Evolutionary conservation across 2,329 filamentous ascomycete species (phyloP).

Genomic region (Fusarium sp.): DNA sequence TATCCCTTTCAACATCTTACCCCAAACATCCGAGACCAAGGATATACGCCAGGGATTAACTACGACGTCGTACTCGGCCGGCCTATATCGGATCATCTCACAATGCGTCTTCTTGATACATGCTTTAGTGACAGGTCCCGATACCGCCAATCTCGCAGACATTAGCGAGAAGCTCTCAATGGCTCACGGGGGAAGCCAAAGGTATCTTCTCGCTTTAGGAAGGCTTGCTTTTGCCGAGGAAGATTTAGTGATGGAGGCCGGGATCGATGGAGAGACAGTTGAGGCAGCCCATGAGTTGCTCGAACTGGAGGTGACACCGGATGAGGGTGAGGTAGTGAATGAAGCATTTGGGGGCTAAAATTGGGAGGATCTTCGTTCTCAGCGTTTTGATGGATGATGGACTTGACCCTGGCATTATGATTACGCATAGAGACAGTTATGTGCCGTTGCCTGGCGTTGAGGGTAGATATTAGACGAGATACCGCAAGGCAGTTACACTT

Average conservation of each 20-base stretch:
- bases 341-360: constrained; percentile 52
- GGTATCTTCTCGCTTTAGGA: constrained; percentile 82
- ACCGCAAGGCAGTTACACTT: constrained; percentile 1
- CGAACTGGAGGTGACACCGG: constrained; percentile 81
- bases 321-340: constrained; percentile 61
- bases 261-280: constrained; percentile 78
- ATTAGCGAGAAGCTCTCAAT: constrained; percentile 75
- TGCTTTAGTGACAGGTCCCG: constrained; percentile 58
- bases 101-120: constrained; percentile 60
- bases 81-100: constrained; percentile 57
- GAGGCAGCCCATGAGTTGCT: constrained; percentile 84
- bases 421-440: neutral
- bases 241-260: constrained; percentile 77
- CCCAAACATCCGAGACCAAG: constrained; percentile 25
- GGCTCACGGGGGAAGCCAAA: constrained; percentile 77
- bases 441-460: constrained; percentile 13
- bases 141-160: constrained; percentile 59
- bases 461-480: constrained; percentile 13
- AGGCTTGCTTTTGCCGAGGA: constrained; percentile 86
- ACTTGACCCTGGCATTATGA: neutral
- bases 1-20: constrained; percentile 52
- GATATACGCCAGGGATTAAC: constrained; percentile 9
- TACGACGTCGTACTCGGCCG: constrained; percentile 29
- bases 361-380: neutral
- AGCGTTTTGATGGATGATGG: constrained; percentile 22